These are phyloP conservation scores for Hanseniaspora mollemarum DNA, from an alignment of 805 yeast species.

Conservation along the genomic window DNA sequence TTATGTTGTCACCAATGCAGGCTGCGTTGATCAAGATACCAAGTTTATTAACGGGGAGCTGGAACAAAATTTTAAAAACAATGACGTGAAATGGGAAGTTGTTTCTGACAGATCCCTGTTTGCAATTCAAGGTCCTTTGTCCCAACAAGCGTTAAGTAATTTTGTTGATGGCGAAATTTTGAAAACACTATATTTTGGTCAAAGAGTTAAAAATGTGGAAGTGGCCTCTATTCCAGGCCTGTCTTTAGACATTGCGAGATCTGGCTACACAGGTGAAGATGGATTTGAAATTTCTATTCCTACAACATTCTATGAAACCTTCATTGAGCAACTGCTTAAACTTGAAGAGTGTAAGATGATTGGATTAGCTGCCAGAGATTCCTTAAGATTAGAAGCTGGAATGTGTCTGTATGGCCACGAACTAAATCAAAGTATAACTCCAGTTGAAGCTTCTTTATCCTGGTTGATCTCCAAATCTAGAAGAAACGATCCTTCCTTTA, in stretches of 20 bases:
- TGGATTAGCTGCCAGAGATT: conserved; percentile 97
- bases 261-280: conserved; percentile 98
- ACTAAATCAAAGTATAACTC: conserved; percentile 64
- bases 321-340: conserved; percentile 50
- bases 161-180: conserved; percentile 42
- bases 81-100: conserved; percentile 32
- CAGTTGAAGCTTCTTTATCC: conserved; percentile 76
- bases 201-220: conserved; percentile 34
- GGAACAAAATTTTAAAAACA: conserved; percentile 27
- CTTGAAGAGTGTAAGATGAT: conserved; percentile 61
- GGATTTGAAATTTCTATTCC: conserved; percentile 88
- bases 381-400: conserved; percentile 91
- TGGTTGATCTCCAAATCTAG: conserved; percentile 85
- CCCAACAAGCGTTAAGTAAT: conserved; percentile 55
- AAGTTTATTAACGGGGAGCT: conserved; percentile 49
- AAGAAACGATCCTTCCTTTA: conserved; percentile 49
- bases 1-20: conserved; percentile 92
- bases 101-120: conserved; percentile 60
- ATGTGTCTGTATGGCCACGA: conserved; percentile 97
- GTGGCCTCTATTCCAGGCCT: conserved; percentile 24
- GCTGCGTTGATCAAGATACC: conserved; percentile 74
- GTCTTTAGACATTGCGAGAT: conserved; percentile 62
- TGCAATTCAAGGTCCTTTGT: conserved; percentile 88
- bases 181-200: conserved; percentile 60
- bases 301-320: conserved; percentile 42